A percentile compares a stretch with the other conserved stretches of the same genome.
Conservation (phyloP, 208 protist genomes). For the Plasmodiophora brassicae region DNA sequence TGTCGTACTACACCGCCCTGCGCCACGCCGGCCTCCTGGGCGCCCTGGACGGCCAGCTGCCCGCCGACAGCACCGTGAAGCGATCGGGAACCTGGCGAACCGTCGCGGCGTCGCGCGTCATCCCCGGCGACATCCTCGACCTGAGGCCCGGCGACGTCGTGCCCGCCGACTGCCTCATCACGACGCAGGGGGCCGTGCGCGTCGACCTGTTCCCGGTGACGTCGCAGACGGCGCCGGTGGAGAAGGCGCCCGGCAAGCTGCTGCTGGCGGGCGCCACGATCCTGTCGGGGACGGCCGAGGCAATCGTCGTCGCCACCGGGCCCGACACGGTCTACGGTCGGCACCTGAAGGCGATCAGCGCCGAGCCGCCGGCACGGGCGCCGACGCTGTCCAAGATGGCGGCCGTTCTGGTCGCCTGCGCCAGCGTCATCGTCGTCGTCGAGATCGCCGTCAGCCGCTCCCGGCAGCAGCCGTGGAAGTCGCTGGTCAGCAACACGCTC, state of each 20-base stretch:
- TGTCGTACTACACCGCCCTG: too few relatives aligned
- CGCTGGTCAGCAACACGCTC: neutral
- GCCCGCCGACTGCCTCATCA: neutral
- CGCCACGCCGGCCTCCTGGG: too few relatives aligned
- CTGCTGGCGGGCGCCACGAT: neutral
- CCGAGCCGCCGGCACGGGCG: neutral
- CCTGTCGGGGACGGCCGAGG: neutral
- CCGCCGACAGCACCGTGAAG: neutral
- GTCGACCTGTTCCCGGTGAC: neutral
- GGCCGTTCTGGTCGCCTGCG: neutral
- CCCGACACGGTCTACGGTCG: neutral
- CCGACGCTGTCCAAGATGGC: neutral
- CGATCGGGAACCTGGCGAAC: neutral
- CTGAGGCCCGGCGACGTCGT: neutral
- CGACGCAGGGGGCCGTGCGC: neutral
- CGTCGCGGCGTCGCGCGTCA: neutral
- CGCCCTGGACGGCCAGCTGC: neutral
- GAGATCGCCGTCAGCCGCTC: neutral
- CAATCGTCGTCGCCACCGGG: neutral
- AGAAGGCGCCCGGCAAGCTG: neutral
- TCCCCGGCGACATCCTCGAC: neutral
- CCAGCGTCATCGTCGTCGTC: neutral
- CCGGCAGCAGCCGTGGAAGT: neutral
- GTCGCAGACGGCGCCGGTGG: neutral
- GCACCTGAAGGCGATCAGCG: neutral